Conservation (phyloP, 1,139 yeast species). For the Pichia sp. region DNA sequence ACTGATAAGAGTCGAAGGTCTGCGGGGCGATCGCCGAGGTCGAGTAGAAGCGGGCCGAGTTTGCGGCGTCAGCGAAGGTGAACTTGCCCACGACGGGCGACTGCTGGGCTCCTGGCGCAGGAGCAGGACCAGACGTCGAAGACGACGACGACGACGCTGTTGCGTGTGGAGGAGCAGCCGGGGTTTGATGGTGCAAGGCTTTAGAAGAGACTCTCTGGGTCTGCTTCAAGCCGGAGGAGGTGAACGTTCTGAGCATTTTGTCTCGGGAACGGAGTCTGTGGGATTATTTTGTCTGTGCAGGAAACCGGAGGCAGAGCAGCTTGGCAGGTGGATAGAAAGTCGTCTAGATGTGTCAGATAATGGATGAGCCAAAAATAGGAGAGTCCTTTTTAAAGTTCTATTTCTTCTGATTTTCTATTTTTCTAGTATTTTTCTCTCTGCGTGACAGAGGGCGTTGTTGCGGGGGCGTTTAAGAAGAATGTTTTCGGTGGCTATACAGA, state of each 20-base stretch:
- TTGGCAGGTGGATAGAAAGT: too few species aligned
- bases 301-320: neutral
- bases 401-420: too few species aligned
- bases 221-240: constrained; percentile 29
- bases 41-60: neutral
- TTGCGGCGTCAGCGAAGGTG: neutral
- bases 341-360: too few species aligned
- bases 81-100: neutral
- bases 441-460: neutral
- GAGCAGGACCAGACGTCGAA: neutral
- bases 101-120: neutral
- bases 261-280: too few species aligned
- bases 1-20: neutral
- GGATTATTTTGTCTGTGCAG: neutral
- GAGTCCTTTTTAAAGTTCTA: neutral
- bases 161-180: constrained; percentile 7
- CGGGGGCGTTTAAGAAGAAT: neutral
- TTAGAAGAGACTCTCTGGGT: constrained; percentile 31
- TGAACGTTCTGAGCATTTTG: constrained; percentile 30
- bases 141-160: neutral
- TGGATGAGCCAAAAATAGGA: neutral
- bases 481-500: too few species aligned
- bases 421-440: neutral
- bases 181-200: constrained; percentile 28
- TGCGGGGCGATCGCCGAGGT: neutral